phyloP scores from a whole-genome alignment of 768 basidiomycete species.

The Amanita rimosa region DNA sequence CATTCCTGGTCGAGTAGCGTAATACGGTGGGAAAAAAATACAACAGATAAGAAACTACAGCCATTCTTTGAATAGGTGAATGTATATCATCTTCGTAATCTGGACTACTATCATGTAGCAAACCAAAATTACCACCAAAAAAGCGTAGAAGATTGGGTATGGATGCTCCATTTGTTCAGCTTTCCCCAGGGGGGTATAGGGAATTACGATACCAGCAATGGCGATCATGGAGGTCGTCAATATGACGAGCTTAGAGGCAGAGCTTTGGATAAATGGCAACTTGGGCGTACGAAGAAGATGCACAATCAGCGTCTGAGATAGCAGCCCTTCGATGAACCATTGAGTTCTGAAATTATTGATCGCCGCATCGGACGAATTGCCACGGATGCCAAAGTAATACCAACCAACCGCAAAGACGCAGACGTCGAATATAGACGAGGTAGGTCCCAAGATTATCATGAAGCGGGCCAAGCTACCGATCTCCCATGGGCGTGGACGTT shows the following conservation, averaged over 20 bases:
- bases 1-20: too few species aligned
- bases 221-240: neutral
- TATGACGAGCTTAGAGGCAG: neutral
- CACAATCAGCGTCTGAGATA: conserved; percentile 17
- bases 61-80: neutral
- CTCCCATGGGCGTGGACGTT: conserved; percentile 18
- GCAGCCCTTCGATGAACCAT: conserved; percentile 24
- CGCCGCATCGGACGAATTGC: conserved; percentile 9
- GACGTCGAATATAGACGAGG: conserved; percentile 25
- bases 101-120: neutral
- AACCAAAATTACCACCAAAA: neutral
- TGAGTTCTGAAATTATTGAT: conserved; percentile 20
- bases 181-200: neutral
- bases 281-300: neutral
- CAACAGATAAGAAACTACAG: too few species aligned
- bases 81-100: conserved; percentile 1
- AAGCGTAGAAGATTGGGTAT: neutral
- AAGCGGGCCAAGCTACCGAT: conserved; percentile 19
- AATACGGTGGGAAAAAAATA: too few species aligned
- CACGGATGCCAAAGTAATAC: conserved; percentile 20
- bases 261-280: conserved; percentile 3
- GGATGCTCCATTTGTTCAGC: neutral
- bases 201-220: neutral
- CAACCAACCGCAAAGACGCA: conserved; percentile 20
- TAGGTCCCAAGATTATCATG: conserved; percentile 24